Evolutionary conservation across 2,329 filamentous ascomycete species (phyloP), one percentile per base, ranked within the genome.

Genomic region (Truncatella angustata): DNA sequence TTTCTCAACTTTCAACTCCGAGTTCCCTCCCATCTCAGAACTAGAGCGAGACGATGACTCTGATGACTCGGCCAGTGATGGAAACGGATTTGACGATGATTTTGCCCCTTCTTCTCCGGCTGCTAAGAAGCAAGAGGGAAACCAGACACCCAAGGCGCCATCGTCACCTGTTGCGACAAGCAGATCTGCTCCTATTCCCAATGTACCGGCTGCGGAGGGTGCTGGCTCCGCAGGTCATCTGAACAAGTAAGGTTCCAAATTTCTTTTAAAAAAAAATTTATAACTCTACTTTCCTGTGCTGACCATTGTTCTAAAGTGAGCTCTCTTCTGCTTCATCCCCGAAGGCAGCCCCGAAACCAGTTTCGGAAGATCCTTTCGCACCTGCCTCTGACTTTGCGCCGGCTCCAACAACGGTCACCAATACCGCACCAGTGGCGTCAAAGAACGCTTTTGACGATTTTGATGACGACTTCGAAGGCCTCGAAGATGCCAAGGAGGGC

Each of bases 11-110:
- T 88, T 90, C 61, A 80, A 85, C 63, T 79, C 84, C 20, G 94
- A 97, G 66, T 97, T 97, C 65, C 94, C 94, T 28, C 94, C 93
- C 1, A 96, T 97, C 54, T 86, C 87, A n/a, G 90, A 93, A 66
- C 73, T 97, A 53, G 87, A 89, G 56, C 80, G 84, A 26, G 88
- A 92, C 52, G 90, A 93, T 21, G 87, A 95, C n/a, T 92, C 88
- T 26, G 91, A 95, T 53, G n/a, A n/a, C n/a, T 87, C 86, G 26
- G 87, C 85, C 50, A 88, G 84, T 54, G 89, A 90, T 44, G 82
- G 82, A 45, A 91, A 90, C 37, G 91, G 92, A 0, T 97, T 97
- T 65, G 93, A 95, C 46, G 94, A 99, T 65, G 87, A 97, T 68
- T 97, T 97, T 66, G 86, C 88, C 0, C 84, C 89, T 12, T 80